A percentile compares a stretch with the other conserved stretches of the same genome.
These are phyloP conservation scores for Tylopilus intermedius DNA, from an alignment of 768 basidiomycete species.

Conservation along the genomic window DNA sequence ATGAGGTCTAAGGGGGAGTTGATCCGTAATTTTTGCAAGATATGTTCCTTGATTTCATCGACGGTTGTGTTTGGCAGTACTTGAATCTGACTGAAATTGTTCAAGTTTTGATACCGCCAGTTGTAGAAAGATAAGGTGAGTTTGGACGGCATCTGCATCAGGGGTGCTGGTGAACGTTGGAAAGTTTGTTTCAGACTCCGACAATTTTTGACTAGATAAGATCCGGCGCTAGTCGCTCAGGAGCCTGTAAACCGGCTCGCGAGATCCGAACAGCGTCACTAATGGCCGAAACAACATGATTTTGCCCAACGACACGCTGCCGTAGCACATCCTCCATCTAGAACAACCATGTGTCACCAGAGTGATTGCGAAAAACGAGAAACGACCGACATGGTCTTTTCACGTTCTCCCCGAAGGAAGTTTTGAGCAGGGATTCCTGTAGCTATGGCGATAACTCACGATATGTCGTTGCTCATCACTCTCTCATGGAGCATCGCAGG, in stretches of 20 bases:
- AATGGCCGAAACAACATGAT: constrained; percentile 79
- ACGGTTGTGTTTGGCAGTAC: too few species aligned
- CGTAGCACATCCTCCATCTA: constrained; percentile 85
- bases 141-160: too few species aligned
- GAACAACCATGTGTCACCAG: not conserved
- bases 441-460: constrained; percentile 79
- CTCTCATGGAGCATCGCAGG: constrained; percentile 75
- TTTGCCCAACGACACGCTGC: constrained; percentile 82
- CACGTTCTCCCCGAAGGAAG: constrained; percentile 81
- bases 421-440: constrained; percentile 91
- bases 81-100: too few species aligned
- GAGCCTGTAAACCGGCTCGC: constrained; percentile 83
- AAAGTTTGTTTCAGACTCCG: too few species aligned
- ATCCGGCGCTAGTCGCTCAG: constrained; percentile 20
- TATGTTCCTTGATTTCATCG: too few species aligned
- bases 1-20: too few species aligned
- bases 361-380: not conserved
- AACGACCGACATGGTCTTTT: constrained; percentile 68
- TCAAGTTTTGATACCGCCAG: too few species aligned
- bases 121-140: too few species aligned
- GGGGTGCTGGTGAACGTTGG: too few species aligned
- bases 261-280: constrained; percentile 91
- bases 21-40: too few species aligned
- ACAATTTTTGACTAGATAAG: too few species aligned
- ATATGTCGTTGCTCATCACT: constrained; percentile 85